Evolutionary conservation across 495 filamentous ascomycete genomes (phyloP).

Genomic region (Trichoderma reesei): DNA sequence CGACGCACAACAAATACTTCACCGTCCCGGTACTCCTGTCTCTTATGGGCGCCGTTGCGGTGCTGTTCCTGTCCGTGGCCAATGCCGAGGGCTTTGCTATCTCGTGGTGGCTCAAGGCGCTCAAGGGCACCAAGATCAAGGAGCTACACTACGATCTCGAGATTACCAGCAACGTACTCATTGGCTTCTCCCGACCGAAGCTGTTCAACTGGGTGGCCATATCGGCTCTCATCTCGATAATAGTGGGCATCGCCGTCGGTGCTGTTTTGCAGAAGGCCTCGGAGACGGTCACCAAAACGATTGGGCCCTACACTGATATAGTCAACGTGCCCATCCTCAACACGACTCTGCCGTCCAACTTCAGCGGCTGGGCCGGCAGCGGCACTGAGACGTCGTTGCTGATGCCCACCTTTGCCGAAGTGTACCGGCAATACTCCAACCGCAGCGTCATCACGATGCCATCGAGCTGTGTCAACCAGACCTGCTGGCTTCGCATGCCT

Average conservation of each 20-base stretch:
- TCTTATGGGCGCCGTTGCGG: background rate
- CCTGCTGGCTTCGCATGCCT: background rate
- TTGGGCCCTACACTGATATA: background rate
- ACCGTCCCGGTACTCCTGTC: background rate
- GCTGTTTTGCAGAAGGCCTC: background rate
- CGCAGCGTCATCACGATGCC: background rate
- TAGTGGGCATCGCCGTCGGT: background rate
- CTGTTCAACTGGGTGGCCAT: background rate
- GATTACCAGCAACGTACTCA: background rate
- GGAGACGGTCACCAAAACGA: background rate
- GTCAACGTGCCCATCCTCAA: background rate
- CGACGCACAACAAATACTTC: background rate
- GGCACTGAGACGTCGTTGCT: background rate
- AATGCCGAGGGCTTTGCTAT: background rate
- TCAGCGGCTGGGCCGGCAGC: background rate
- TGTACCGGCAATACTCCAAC: background rate
- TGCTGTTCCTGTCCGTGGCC: background rate
- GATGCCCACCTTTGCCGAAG: background rate
- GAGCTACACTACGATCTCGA: background rate
- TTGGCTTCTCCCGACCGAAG: background rate
- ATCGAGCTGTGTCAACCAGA: background rate
- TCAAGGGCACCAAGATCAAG: background rate
- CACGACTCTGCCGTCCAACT: background rate
- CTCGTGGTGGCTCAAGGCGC: slow-evolving; percentile 2
- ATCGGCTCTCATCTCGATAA: background rate